Percentiles rank a stretch among this genome's conserved stretches.
These are phyloP conservation scores for Chaetomiaceae sp. DNA, from an alignment of 2,329 filamentous ascomycete genomes.

Conservation along the genomic window DNA sequence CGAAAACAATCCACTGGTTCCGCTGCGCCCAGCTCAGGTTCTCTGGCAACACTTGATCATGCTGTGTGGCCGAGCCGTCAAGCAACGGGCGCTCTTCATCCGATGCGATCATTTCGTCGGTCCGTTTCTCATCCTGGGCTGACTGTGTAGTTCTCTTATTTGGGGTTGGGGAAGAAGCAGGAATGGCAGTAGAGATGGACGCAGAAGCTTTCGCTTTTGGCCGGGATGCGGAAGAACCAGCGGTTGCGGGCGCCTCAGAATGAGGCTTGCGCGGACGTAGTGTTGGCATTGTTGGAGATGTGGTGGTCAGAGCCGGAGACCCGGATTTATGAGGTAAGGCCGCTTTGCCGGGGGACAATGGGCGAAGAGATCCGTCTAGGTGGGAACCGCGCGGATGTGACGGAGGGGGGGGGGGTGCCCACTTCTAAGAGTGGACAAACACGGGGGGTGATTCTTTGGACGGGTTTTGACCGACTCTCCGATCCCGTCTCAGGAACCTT, in stretches of 20 bases:
- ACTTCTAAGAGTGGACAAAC: too few species aligned
- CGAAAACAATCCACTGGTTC: slow-evolving; percentile 62
- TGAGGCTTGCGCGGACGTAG: slow-evolving; percentile 10
- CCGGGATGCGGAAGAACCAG: neutral
- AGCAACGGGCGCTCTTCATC: slow-evolving; percentile 28
- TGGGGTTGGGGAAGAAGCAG: neutral
- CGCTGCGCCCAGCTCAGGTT: slow-evolving; percentile 27
- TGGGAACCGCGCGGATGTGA: too few species aligned
- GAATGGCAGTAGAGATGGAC: neutral
- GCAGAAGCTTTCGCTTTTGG: neutral
- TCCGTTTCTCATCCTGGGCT: neutral
- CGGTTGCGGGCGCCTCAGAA: neutral
- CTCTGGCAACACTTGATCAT: neutral
- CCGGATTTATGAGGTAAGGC: neutral
- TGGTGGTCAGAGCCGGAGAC: neutral
- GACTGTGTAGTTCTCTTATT: slow-evolving; percentile 6
- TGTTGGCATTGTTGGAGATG: slow-evolving; percentile 11
- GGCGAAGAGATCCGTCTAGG: neutral
- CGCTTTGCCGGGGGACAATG: neutral
- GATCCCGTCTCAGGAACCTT: too few species aligned
- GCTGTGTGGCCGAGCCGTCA: too few species aligned
- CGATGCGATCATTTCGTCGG: slow-evolving; percentile 20
- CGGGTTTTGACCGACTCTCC: too few species aligned
- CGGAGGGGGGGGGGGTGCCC: too few species aligned
- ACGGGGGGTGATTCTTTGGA: too few species aligned